Base-by-base conservation (phyloP, 768 basidiomycete species). In the Calocybe indica region DNA sequence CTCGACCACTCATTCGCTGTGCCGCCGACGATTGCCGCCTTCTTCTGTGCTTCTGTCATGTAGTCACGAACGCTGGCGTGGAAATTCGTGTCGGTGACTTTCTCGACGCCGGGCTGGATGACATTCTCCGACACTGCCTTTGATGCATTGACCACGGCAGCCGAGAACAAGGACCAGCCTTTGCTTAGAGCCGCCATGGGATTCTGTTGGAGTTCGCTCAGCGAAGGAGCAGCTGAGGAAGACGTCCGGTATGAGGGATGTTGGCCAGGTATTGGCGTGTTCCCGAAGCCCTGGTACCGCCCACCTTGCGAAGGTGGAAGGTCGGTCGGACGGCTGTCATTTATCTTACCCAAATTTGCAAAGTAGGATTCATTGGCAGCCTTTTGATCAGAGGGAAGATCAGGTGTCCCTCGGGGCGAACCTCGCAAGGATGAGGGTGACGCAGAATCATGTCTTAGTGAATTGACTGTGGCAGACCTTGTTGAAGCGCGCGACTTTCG, bases 131-230 rank as follows among this genome's bases (percentile, higher is more conserved):
- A 78, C 42, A 97, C 88, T 12, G 68, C 86, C 57, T 80, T 80
- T 5, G 83, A 78, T 13, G 93, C 93, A 43, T 85, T 88, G 1
- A 68, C 78, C 10, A 98, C 84, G 32, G 83, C 92, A 0, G 88
- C 78, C 29, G 91, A 87, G 60, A 99, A 85, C n/a, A 98, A 67
- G 22, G 92, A 91, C 96, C 96, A 98, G 39, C 94, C 92, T 70
- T 97, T 97, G 57, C 80, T 80, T 10, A 97, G 65, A 0, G 95
- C 94, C 7, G 79, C 82, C 34, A 85, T 64, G 0, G 95, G 95
- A 59, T 92, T 91, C 39, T 86, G 80, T 62, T 95, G 90, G 30
- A 98, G 67, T 13, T 99, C 94, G 37, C 71, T 65, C 2, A 97
- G 61, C 0, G 83, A 76, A 0, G 95, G 95, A 8, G 85, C 83